phyloP scores from a whole-genome alignment of 768 basidiomycete species.

The Boletellus emodensis region DNA sequence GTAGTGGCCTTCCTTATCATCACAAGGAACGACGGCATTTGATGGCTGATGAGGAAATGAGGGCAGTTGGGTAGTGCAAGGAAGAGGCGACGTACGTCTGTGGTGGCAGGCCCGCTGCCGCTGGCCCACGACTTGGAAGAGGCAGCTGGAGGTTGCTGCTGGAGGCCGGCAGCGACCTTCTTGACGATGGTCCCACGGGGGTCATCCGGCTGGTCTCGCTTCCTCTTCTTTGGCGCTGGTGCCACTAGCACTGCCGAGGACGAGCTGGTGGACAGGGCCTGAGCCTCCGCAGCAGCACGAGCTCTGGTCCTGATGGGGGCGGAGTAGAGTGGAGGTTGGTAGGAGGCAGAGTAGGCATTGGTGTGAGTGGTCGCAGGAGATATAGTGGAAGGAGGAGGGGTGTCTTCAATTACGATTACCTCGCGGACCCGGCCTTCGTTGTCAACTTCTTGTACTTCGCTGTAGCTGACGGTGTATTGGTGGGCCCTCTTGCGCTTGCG shows the following conservation, averaged over 20 bases:
- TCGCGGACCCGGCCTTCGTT: conserved; percentile 71
- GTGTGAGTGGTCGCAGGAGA: conserved; percentile 72
- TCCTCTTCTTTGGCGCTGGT: conserved; percentile 80
- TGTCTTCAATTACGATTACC: conserved; percentile 92
- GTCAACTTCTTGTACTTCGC: conserved; percentile 86
- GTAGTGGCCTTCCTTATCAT: conserved; percentile 99
- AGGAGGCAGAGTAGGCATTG: conserved; percentile 70
- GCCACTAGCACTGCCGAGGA: conserved; percentile 62
- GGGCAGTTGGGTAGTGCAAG: conserved; percentile 18
- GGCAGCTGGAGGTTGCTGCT: conserved; percentile 46
- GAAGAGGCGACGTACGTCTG: conserved; percentile 53
- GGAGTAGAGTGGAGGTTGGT: conserved; percentile 71
- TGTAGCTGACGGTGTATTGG: conserved; percentile 80
- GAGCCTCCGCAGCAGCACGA: conserved; percentile 81
- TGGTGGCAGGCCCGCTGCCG: conserved; percentile 57
- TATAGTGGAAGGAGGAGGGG: conserved; percentile 72
- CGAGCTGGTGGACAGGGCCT: conserved; percentile 62
- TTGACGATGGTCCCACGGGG: conserved; percentile 63
- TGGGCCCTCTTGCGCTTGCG: conserved; percentile 83
- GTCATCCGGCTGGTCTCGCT: conserved; percentile 73
- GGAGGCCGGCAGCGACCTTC: conserved; percentile 52
- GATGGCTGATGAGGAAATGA: conserved; percentile 45
- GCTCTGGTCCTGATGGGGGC: conserved; percentile 82
- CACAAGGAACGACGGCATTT: conserved; percentile 71
- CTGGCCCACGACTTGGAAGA: conserved; percentile 65